A percentile compares a stretch with the other conserved stretches of the same genome.
Conservation (phyloP, 2,329 filamentous ascomycete species). For the Calonectria henricotiae region DNA sequence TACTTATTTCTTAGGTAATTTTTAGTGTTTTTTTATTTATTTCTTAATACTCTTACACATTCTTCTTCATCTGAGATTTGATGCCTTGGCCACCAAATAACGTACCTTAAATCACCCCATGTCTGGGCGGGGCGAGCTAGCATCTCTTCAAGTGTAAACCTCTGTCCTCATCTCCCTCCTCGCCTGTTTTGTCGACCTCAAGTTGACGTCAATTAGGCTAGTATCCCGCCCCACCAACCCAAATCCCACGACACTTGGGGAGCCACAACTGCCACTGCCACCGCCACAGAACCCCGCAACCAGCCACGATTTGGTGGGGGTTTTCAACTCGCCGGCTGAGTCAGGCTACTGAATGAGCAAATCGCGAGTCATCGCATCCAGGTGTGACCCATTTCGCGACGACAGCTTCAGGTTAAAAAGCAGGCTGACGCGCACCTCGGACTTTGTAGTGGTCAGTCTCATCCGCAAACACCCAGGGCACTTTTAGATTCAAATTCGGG, state of each 20-base stretch:
- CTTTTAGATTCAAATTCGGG: not conserved
- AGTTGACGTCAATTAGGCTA: not conserved
- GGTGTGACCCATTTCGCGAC: constrained; percentile 42
- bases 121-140: no score
- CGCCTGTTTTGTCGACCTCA: not conserved
- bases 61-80: no score
- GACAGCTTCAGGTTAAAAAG: constrained; percentile 29
- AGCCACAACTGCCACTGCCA: constrained; percentile 13
- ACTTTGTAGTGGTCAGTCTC: constrained; percentile 18
- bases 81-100: no score
- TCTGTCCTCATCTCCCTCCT: no score
- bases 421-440: constrained; percentile 31
- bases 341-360: constrained; percentile 26
- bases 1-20: no score
- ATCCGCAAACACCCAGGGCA: not conserved
- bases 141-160: no score
- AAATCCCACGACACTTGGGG: not conserved
- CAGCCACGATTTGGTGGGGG: constrained; percentile 20
- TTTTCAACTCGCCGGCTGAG: constrained; percentile 10
- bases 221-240: not conserved
- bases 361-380: constrained; percentile 27
- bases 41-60: no score
- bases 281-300: constrained; percentile 9
- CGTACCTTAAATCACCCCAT: no score
- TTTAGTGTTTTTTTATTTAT: no score